Conservation (phyloP, 257 asterid genomes). For the Nicotiana tomentosiformis region DNA sequence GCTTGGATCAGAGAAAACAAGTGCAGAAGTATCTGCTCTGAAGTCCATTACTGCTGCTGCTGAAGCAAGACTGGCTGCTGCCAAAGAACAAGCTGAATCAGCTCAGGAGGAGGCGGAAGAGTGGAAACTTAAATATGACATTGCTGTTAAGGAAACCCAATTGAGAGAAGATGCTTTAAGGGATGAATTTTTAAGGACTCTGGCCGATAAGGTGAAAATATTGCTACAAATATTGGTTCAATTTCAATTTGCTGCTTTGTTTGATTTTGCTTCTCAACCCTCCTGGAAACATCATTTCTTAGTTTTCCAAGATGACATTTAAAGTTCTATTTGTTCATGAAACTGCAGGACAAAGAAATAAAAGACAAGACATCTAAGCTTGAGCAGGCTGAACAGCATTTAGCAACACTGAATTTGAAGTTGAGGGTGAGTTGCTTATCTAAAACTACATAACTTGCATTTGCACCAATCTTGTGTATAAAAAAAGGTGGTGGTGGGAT, state of each 20-base stretch:
- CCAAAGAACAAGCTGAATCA: slow-evolving; percentile 84
- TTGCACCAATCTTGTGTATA: neutral
- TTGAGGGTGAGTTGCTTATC: slow-evolving; percentile 60
- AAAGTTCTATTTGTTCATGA: slow-evolving; percentile 17
- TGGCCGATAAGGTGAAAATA: slow-evolving; percentile 66
- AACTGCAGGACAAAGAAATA: slow-evolving; percentile 70
- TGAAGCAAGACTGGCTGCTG: slow-evolving; percentile 95
- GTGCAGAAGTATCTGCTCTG: slow-evolving; percentile 69
- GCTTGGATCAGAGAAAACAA: slow-evolving; percentile 63
- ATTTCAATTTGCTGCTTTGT: neutral
- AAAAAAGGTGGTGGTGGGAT: neutral
- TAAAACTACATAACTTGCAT: neutral
- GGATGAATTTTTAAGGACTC: slow-evolving; percentile 52
- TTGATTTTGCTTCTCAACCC: slow-evolving; percentile 1
- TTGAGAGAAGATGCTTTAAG: slow-evolving; percentile 77
- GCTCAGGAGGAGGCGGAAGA: slow-evolving; percentile 94
- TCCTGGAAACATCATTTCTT: neutral
- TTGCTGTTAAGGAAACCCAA: slow-evolving; percentile 82
- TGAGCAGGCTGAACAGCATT: slow-evolving; percentile 84
- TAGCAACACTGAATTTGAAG: slow-evolving; percentile 72
- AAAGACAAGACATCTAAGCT: slow-evolving; percentile 60
- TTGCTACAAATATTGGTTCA: neutral
- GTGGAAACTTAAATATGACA: slow-evolving; percentile 89
- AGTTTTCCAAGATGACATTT: slow-evolving; percentile 3
- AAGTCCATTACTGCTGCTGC: slow-evolving; percentile 86